Evolutionary conservation across 805 yeast species (phyloP).

Genomic region (Cyberlindnera veronae): DNA sequence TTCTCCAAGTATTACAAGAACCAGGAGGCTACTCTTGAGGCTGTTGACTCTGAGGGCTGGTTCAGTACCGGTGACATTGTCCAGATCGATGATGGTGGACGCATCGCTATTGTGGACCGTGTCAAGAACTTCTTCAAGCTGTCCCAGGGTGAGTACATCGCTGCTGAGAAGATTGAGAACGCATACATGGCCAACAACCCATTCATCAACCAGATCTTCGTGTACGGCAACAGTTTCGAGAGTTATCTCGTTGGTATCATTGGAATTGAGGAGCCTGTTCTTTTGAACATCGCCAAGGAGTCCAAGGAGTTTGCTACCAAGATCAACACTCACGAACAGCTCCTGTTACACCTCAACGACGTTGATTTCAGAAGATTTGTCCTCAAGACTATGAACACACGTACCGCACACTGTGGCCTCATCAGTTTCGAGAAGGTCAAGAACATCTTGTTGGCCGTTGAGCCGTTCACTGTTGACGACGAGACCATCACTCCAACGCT

Average conservation of each 20-base stretch:
- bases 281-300: slow-evolving; percentile 19
- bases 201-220: slow-evolving; percentile 49
- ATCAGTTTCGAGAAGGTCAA: slow-evolving; percentile 51
- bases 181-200: slow-evolving; percentile 52
- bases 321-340: slow-evolving; percentile 23
- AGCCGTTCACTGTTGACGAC: slow-evolving; percentile 51
- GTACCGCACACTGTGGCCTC: slow-evolving; percentile 33
- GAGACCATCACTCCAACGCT: slow-evolving; percentile 58
- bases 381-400: slow-evolving; percentile 35
- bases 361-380: slow-evolving; percentile 35
- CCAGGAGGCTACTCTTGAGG: slow-evolving; percentile 49
- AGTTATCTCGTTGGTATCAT: slow-evolving; percentile 55
- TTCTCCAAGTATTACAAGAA: slow-evolving; percentile 55
- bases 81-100: slow-evolving; percentile 46
- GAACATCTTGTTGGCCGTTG: slow-evolving; percentile 43
- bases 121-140: slow-evolving; percentile 76
- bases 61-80: slow-evolving; percentile 69
- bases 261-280: slow-evolving; percentile 51
- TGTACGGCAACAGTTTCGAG: slow-evolving; percentile 61
- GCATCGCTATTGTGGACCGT: slow-evolving; percentile 62
- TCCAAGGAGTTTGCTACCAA: slow-evolving; percentile 11
- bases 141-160: slow-evolving; percentile 65
- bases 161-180: slow-evolving; percentile 74
- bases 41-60: slow-evolving; percentile 58
- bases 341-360: slow-evolving; percentile 24